Evolutionary conservation across 2,329 filamentous ascomycete genomes (phyloP), one percentile per base, ranked within the genome.

Genomic region (Fusarium mundagurra): DNA sequence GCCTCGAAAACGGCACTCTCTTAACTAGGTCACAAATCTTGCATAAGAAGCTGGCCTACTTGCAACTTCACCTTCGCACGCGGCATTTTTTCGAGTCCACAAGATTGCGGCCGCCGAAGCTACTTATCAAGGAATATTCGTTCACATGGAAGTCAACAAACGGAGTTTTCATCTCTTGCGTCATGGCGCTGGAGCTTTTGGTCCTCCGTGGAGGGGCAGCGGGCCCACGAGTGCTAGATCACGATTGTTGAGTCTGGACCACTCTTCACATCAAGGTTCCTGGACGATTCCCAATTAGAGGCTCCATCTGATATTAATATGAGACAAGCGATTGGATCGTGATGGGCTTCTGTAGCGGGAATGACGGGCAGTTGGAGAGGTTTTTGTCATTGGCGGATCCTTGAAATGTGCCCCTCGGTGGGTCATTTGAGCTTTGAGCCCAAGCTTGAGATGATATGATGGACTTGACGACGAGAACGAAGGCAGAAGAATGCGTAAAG

Each of bases 231-330:
- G 61, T 71, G 65, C 62, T 50, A 55, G 51, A 73, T 73, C 71
- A 71, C 67, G 71, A 76, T 73, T 71, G 62, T 43, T 67, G 24
- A 68, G 66, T 55, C 58, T 75, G 57, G 67, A 48, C 57, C 50
- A 50, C 53, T 53, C 29, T 51, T 67, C 62, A 62, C 39, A 61
- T 64, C 60, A 74, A 74, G 71, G 67, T 74, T 67, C 61, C 67
- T 64, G 69, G 58, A 14, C 45, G 55, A 69, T 65, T 66, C 36
- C 24, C 33, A 47, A 59, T 29, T 51, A 48, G 45, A 66, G 69
- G 60, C 67, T 66, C 75, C 73, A 68, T 74, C 45, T 45, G 67
- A 71, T 70, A 70, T 71, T 68, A 72, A 71, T 74, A 62, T 66
- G 55, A 67, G 58, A 34, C 41, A 62, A 33, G 38, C 73, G 58